Evolutionary conservation across 345 rosid species (phyloP).

Genomic region (Firmiana major): DNA sequence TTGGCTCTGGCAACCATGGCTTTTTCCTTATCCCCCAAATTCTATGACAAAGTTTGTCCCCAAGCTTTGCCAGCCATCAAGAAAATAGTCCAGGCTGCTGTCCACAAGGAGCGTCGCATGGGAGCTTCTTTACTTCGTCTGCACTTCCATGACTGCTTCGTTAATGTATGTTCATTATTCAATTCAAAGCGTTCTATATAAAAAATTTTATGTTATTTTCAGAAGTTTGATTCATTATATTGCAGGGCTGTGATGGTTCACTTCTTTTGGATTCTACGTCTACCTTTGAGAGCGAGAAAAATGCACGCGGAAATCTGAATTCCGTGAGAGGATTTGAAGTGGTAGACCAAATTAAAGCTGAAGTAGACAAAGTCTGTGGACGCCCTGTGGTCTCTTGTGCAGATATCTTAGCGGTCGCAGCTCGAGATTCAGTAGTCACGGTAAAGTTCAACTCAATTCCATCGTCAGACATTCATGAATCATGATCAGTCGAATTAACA

Average conservation of each 20-base stretch:
- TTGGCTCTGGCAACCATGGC: slow-evolving; percentile 16
- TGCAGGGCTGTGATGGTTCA: slow-evolving; percentile 37
- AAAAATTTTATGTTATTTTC: not conserved
- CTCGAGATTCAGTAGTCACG: slow-evolving; percentile 27
- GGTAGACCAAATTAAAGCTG: slow-evolving; percentile 32
- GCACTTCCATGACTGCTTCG: slow-evolving; percentile 73
- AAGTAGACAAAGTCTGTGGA: slow-evolving; percentile 26
- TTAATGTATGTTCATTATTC: slow-evolving; percentile 7
- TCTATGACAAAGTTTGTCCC: slow-evolving; percentile 53
- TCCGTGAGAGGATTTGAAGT: slow-evolving; percentile 30
- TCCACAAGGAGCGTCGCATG: slow-evolving; percentile 15
- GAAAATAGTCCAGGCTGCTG: slow-evolving; percentile 20
- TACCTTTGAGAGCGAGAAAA: slow-evolving; percentile 26
- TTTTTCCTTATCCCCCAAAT: slow-evolving; percentile 36
- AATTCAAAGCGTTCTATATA: not conserved
- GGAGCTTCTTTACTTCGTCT: slow-evolving; percentile 50
- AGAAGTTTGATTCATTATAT: not conserved
- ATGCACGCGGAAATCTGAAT: slow-evolving; percentile 21
- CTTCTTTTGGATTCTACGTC: slow-evolving; percentile 28
- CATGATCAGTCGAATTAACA: not conserved
- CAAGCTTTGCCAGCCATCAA: slow-evolving; percentile 35
- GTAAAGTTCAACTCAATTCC: not conserved
- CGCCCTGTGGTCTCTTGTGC: slow-evolving; percentile 28
- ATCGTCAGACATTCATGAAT: not conserved
- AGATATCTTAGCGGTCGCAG: slow-evolving; percentile 31